phyloP scores from a whole-genome alignment of 371 early-diverging fungal genomes.

The Umbelopsis sp. region DNA sequence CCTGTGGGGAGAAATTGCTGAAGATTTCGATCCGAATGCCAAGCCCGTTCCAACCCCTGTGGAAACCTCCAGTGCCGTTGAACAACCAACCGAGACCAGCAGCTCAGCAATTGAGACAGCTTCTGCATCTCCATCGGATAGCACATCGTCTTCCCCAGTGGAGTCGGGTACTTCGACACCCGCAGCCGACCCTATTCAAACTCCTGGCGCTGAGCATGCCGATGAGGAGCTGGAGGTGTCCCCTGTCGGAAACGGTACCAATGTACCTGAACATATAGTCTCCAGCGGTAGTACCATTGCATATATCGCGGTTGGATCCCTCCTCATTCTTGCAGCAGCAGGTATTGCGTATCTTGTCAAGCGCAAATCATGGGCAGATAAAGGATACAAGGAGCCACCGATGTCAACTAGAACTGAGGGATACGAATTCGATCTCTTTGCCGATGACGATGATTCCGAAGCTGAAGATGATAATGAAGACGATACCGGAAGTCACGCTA shows the following conservation, averaged over 20 bases:
- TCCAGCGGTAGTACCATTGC: slow-evolving; percentile 7
- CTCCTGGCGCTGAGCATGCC: background rate
- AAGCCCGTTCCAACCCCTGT: slow-evolving; percentile 1
- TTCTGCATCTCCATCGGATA: background rate
- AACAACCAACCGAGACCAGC: background rate
- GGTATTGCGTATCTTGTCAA: slow-evolving; percentile 8
- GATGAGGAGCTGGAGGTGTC: background rate
- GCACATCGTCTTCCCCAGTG: background rate
- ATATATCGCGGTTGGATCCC: slow-evolving; percentile 1
- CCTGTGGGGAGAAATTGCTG: slow-evolving; percentile 66
- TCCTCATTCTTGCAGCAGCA: slow-evolving; percentile 11
- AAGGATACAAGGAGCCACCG: slow-evolving; percentile 4
- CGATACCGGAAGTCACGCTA: slow-evolving; percentile 8
- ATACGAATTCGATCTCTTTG: slow-evolving; percentile 12
- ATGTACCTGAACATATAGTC: slow-evolving; percentile 8
- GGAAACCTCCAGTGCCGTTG: background rate
- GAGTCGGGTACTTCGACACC: background rate
- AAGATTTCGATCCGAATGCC: slow-evolving; percentile 36
- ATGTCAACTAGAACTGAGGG: slow-evolving; percentile 3
- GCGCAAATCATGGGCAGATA: slow-evolving; percentile 7
- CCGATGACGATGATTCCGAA: slow-evolving; percentile 26
- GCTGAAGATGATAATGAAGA: slow-evolving; percentile 27
- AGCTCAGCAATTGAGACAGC: background rate
- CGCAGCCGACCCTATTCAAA: slow-evolving; percentile 2
- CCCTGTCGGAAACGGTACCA: background rate